Evolutionary conservation across 129 eudicot species (phyloP).

Genomic region (Helianthus annuus): HanXRQr2.0-SUNRISE NC_035446.2:157422423-157422922

Average conservation of each 20-base stretch:
- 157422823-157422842: slow-evolving; percentile 93
- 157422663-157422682: background rate
- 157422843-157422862: slow-evolving; percentile 76
- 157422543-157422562: background rate
- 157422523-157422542: too few species aligned
- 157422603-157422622: slow-evolving; percentile 1
- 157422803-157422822: slow-evolving; percentile 34
- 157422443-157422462: background rate
- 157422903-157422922: slow-evolving; percentile 69
- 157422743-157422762: background rate
- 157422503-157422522: too few species aligned
- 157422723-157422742: background rate
- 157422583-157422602: background rate
- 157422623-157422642: background rate
- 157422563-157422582: background rate
- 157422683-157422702: background rate
- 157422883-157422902: slow-evolving; percentile 91
- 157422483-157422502: too few species aligned
- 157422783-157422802: too few species aligned
- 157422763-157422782: too few species aligned
- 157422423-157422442: slow-evolving; percentile 91
- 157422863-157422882: slow-evolving; percentile 81
- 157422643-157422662: background rate
- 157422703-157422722: background rate
- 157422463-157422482: background rate